These are phyloP conservation scores for Jamesozyma spencerorum DNA, from an alignment of 805 yeast genomes.

Conservation along the genomic window DNA sequence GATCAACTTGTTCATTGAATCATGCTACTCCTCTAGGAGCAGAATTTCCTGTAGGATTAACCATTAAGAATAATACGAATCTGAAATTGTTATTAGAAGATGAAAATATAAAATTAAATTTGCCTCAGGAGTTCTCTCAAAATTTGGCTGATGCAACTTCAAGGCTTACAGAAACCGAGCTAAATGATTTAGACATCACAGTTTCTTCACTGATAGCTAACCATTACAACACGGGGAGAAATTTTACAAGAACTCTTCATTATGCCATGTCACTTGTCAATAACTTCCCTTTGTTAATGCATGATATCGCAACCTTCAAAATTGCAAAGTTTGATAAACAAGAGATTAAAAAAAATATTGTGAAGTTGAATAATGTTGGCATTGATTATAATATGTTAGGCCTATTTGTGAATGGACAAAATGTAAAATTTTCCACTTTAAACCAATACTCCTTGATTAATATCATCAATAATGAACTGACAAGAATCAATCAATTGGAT, in stretches of 20 bases:
- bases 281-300: constrained; percentile 31
- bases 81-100: constrained; percentile 33
- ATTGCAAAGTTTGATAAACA: constrained; percentile 4
- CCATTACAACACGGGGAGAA: constrained; percentile 26
- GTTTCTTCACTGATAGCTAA: constrained; percentile 50
- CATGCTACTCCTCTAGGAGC: constrained; percentile 2
- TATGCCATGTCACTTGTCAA: constrained; percentile 33
- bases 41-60: constrained; percentile 24
- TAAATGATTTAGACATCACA: constrained; percentile 46
- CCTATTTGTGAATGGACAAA: constrained; percentile 27
- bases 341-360: constrained; percentile 11
- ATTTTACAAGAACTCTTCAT: constrained; percentile 29
- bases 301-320: constrained; percentile 9
- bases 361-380: constrained; percentile 15
- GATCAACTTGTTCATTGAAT: constrained; percentile 41
- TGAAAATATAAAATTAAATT: constrained; percentile 1
- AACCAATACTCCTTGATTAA: constrained; percentile 17
- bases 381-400: constrained; percentile 27
- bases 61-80: constrained; percentile 26
- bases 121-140: constrained; percentile 35
- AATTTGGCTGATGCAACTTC: constrained; percentile 30
- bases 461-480: constrained; percentile 17
- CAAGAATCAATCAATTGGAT: constrained; percentile 9
- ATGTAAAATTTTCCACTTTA: constrained; percentile 18
- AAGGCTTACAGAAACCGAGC: constrained; percentile 14